Evolutionary conservation across 768 basidiomycete species (phyloP).

Genomic region (Serendipita sp.): DNA sequence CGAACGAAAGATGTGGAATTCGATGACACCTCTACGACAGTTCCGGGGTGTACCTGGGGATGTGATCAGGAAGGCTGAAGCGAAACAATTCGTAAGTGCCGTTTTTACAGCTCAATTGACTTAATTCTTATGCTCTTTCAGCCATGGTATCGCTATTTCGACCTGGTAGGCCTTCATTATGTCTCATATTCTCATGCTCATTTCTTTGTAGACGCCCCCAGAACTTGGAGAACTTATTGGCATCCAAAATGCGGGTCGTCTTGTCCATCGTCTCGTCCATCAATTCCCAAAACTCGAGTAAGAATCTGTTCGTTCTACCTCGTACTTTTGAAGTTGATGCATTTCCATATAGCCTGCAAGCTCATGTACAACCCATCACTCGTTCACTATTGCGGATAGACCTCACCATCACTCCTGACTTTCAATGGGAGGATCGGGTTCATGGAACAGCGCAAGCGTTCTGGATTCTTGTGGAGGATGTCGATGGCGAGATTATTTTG

Average conservation of each 20-base stretch:
- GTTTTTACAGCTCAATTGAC: not conserved
- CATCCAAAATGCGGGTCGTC: slow-evolving; percentile 79
- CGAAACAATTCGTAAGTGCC: slow-evolving; percentile 80
- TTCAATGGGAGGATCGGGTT: slow-evolving; percentile 93
- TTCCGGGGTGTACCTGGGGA: slow-evolving; percentile 84
- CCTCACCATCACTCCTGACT: slow-evolving; percentile 90
- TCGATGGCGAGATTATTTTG: slow-evolving; percentile 90
- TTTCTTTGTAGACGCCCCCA: slow-evolving; percentile 39
- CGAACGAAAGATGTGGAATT: slow-evolving; percentile 84
- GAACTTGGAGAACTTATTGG: slow-evolving; percentile 94
- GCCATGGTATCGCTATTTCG: slow-evolving; percentile 97
- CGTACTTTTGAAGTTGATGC: not conserved
- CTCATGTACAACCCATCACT: slow-evolving; percentile 93
- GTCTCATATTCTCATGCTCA: not conserved
- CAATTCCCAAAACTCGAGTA: slow-evolving; percentile 90
- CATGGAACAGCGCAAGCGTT: slow-evolving; percentile 84
- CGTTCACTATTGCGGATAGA: slow-evolving; percentile 85
- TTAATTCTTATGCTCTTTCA: slow-evolving; percentile 17
- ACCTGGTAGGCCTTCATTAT: slow-evolving; percentile 34
- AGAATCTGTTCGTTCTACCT: not conserved
- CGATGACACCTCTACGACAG: slow-evolving; percentile 93
- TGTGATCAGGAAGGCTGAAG: slow-evolving; percentile 79
- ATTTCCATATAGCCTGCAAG: slow-evolving; percentile 46
- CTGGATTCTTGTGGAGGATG: slow-evolving; percentile 88
- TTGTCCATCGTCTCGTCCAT: slow-evolving; percentile 87